These are phyloP conservation scores for Nemania abortiva DNA, from an alignment of 2,329 filamentous ascomycete genomes.

Conservation along the genomic window DNA sequence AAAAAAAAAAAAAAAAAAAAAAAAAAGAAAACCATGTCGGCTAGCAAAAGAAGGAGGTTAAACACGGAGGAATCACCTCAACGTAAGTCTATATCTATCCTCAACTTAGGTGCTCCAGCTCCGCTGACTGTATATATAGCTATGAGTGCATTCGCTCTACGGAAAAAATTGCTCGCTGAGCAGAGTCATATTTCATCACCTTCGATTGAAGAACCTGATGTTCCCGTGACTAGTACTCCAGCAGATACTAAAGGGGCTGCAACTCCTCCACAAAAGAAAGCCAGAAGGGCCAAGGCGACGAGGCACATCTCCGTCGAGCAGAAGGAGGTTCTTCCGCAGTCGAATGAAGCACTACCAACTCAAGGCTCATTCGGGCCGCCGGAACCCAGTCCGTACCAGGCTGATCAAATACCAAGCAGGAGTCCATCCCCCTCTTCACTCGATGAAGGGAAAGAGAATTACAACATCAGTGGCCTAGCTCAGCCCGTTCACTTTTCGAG, in stretches of 20 bases:
- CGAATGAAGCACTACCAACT: background rate
- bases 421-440: conserved; percentile 31
- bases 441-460: conserved; percentile 22
- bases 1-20: too few relatives aligned
- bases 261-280: conserved; percentile 34
- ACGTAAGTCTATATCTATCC: conserved; percentile 49
- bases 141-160: conserved; percentile 61
- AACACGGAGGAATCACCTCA: conserved; percentile 50
- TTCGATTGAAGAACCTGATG: conserved; percentile 12
- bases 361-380: conserved; percentile 1
- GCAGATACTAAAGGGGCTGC: conserved; percentile 11
- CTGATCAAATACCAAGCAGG: background rate
- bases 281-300: conserved; percentile 31
- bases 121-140: conserved; percentile 43
- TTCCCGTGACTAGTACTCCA: background rate
- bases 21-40: conserved; percentile 48
- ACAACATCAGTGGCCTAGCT: conserved; percentile 18
- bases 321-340: background rate
- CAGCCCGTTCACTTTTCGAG: conserved; percentile 46
- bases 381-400: background rate
- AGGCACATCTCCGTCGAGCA: conserved; percentile 4
- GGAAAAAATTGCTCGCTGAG: conserved; percentile 54
- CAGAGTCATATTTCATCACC: conserved; percentile 29
- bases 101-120: background rate
- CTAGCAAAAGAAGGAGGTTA: conserved; percentile 59